phyloP scores from a whole-genome alignment of 1,139 yeast species.

The Arxiozyma heterogenica region DNA sequence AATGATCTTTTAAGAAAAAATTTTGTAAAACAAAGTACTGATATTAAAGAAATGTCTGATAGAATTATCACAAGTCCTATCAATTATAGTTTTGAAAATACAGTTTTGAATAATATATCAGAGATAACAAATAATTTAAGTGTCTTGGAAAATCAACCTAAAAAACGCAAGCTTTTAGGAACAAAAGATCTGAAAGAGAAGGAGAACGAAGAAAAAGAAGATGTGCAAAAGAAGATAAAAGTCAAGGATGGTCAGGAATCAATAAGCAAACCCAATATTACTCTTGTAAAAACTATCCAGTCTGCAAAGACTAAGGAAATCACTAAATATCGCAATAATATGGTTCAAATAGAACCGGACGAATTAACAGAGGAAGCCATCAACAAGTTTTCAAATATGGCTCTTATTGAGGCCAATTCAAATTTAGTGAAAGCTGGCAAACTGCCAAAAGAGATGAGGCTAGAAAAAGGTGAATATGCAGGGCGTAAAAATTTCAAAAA shows the following conservation, averaged over 20 bases:
- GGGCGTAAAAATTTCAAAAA: constrained; percentile 32
- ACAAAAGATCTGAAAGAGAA: not conserved
- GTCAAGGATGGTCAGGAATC: not conserved
- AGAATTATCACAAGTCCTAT: too few relatives aligned
- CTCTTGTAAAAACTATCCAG: constrained; percentile 27
- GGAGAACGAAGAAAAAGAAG: not conserved
- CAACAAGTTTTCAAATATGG: constrained; percentile 24
- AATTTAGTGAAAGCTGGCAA: not conserved
- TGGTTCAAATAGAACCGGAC: constrained; percentile 21
- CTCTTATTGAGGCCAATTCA: constrained; percentile 26
- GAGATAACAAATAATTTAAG: too few relatives aligned
- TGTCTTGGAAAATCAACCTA: too few relatives aligned
- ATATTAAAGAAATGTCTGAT: not conserved
- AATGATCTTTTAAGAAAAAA: not conserved
- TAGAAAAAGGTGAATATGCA: constrained; percentile 16
- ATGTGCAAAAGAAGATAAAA: not conserved
- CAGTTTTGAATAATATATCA: not conserved
- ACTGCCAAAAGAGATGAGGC: not conserved
- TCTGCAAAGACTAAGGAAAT: constrained; percentile 29
- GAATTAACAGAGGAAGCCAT: constrained; percentile 29
- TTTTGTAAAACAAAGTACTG: not conserved
- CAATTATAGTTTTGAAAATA: too few relatives aligned
- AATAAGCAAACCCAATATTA: not conserved
- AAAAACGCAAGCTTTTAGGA: not conserved
- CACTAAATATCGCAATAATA: constrained; percentile 20